Conservation (phyloP, 768 basidiomycete genomes). For the Calocybe cyanea region DNA sequence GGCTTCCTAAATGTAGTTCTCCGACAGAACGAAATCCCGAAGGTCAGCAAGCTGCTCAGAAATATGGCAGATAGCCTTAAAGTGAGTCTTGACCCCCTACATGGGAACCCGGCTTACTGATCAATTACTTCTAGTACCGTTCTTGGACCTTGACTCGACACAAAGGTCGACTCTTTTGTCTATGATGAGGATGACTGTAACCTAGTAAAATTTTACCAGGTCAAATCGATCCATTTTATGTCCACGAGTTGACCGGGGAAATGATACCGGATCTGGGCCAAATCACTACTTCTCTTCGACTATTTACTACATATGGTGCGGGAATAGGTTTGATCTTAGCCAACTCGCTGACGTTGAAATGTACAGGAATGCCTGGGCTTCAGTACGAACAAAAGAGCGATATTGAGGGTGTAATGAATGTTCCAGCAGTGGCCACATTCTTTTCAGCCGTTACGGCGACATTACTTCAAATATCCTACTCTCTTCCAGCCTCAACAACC, state of each 20-base stretch:
- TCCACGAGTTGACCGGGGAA: conserved; percentile 7
- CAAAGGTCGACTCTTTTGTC: not conserved
- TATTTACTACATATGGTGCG: conserved; percentile 11
- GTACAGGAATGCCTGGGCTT: conserved; percentile 12
- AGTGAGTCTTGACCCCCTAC: not conserved
- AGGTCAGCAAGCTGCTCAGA: conserved; percentile 3
- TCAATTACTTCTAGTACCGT: not conserved
- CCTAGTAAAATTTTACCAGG: not conserved
- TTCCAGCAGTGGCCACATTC: conserved; percentile 11
- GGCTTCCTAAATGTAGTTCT: not conserved
- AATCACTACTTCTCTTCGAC: not conserved
- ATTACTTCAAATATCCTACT: conserved; percentile 13
- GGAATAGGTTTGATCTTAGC: not conserved
- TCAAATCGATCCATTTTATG: not conserved
- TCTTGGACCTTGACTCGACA: not conserved
- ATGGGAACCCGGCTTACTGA: not conserved
- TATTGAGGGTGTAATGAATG: conserved; percentile 5
- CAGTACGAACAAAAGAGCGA: conserved; percentile 12
- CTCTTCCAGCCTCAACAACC: not conserved
- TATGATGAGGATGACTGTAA: not conserved
- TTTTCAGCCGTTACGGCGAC: conserved; percentile 21
- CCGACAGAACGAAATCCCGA: conserved; percentile 8
- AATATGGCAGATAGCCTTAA: conserved; percentile 3
- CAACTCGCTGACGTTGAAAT: not conserved
- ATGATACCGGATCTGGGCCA: conserved; percentile 7